phyloP scores from a whole-genome alignment of 306 rosid species.

The Trifolium repens region DNA sequence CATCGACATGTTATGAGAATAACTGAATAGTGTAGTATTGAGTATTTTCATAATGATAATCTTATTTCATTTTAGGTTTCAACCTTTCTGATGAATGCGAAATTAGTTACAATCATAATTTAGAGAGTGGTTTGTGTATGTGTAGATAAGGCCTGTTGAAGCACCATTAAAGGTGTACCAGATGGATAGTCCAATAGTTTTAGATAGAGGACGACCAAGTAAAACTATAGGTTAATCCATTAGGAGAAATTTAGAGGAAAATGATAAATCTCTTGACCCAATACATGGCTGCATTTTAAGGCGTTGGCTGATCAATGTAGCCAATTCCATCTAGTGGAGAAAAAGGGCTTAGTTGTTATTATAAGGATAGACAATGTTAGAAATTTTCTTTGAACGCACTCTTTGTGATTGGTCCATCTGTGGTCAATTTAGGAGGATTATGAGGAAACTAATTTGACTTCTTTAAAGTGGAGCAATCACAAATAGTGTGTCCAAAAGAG shows the following conservation, averaged over 20 bases:
- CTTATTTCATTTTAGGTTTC: constrained; percentile 27
- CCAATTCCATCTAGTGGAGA: background rate
- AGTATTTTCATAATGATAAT: constrained; percentile 11
- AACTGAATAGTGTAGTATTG: constrained; percentile 18
- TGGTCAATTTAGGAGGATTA: background rate
- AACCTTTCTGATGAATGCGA: background rate
- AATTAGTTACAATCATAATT: constrained; percentile 16
- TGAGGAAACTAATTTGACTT: background rate
- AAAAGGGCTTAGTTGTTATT: background rate
- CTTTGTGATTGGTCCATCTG: constrained; percentile 11
- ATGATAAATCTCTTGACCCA: background rate
- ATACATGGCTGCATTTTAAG: background rate
- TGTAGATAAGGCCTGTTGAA: background rate
- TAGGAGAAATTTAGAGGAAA: background rate
- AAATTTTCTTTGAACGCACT: background rate
- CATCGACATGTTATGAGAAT: background rate
- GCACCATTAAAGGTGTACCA: background rate
- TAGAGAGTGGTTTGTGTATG: background rate
- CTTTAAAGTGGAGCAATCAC: background rate
- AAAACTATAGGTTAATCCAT: background rate
- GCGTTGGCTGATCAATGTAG: background rate
- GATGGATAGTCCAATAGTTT: background rate
- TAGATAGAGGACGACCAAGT: constrained; percentile 3
- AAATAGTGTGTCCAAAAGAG: background rate
- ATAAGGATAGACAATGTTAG: background rate